phyloP scores from a whole-genome alignment of 306 rosid species.

The Cercis canadensis region DNA sequence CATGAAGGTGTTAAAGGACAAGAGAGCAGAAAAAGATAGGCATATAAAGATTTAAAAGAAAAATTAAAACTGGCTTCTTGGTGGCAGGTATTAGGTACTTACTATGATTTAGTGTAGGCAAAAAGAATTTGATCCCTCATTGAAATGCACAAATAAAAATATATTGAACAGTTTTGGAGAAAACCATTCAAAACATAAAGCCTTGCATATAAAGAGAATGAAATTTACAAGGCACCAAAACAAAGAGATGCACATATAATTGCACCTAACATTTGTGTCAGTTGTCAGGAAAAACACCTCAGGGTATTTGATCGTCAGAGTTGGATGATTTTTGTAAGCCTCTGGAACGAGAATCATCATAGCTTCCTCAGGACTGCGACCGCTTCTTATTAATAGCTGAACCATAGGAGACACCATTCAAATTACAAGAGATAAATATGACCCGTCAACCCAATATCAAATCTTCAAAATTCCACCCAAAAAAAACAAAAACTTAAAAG shows the following conservation, averaged over 20 bases:
- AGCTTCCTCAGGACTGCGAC: slow-evolving; percentile 94
- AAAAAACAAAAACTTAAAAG: neutral
- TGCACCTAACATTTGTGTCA: slow-evolving; percentile 12
- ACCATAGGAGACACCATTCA: slow-evolving; percentile 40
- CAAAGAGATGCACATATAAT: neutral
- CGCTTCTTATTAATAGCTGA: slow-evolving; percentile 92
- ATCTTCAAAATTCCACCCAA: neutral
- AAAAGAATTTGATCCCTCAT: too few species aligned
- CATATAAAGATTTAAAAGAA: too few species aligned
- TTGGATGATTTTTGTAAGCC: slow-evolving; percentile 97
- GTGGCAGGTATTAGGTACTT: too few species aligned
- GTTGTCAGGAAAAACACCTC: slow-evolving; percentile 61
- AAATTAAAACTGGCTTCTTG: too few species aligned
- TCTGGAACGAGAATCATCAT: slow-evolving; percentile 98
- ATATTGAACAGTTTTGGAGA: too few species aligned
- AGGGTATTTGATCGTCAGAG: slow-evolving; percentile 85
- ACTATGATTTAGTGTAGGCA: too few species aligned
- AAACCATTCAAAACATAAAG: neutral
- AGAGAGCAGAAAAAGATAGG: too few species aligned
- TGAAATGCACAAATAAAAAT: too few species aligned
- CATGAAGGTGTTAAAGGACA: too few species aligned
- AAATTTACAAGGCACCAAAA: neutral
- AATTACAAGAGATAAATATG: slow-evolving; percentile 33
- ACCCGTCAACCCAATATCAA: slow-evolving; percentile 30
- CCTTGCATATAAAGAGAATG: neutral